Evolutionary conservation across 1,284 basidiomycete species (phyloP).

Genomic region (Apiotrichum gamsii): DNA sequence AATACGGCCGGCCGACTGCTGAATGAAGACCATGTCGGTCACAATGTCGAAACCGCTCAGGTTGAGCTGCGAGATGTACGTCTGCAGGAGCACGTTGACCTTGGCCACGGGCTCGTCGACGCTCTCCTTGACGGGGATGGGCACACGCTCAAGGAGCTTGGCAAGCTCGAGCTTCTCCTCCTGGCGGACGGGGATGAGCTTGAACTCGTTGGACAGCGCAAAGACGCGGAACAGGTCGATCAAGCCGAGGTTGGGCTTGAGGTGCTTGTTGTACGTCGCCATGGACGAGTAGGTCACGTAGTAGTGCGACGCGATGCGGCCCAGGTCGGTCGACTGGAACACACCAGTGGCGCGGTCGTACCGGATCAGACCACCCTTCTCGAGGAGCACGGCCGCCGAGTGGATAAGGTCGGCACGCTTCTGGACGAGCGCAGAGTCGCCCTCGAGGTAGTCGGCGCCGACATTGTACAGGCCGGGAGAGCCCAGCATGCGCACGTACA

Average conservation of each 20-base stretch:
- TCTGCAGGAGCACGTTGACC: conserved; percentile 92
- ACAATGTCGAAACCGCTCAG: conserved; percentile 94
- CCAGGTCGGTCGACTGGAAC: conserved; percentile 86
- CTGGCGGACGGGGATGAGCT: conserved; percentile 76
- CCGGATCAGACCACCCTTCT: conserved; percentile 89
- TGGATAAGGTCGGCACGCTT: conserved; percentile 92
- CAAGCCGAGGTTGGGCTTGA: conserved; percentile 76
- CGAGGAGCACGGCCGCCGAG: conserved; percentile 85
- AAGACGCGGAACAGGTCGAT: conserved; percentile 96
- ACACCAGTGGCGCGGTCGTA: conserved; percentile 85
- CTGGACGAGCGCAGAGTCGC: conserved; percentile 73
- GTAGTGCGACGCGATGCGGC: conserved; percentile 92
- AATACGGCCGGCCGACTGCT: conserved; percentile 87
- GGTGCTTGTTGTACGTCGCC: conserved; percentile 93
- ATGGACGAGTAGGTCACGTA: conserved; percentile 95
- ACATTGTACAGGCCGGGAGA: conserved; percentile 85
- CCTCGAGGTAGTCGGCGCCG: conserved; percentile 80
- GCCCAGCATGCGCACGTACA: conserved; percentile 95
- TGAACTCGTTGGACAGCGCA: conserved; percentile 95
- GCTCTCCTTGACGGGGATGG: conserved; percentile 94
- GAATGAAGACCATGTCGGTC: conserved; percentile 96
- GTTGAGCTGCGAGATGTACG: conserved; percentile 91
- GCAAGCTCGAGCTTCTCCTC: conserved; percentile 83
- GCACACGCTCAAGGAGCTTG: conserved; percentile 91
- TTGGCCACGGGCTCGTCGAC: conserved; percentile 96